Conservation (phyloP, 1,284 basidiomycete species). For the Chondrostereum purpureum region DNA sequence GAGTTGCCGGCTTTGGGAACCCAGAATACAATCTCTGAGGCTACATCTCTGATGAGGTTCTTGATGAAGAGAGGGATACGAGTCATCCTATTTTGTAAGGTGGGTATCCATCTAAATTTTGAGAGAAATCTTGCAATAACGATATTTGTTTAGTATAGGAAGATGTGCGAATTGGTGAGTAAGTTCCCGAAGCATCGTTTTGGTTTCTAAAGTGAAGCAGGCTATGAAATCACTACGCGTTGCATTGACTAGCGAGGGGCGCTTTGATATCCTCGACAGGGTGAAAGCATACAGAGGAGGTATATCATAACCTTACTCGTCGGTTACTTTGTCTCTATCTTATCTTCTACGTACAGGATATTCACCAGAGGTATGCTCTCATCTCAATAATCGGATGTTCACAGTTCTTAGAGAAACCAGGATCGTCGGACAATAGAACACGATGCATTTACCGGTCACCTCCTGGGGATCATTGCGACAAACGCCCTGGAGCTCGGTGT, state of each 20-base stretch:
- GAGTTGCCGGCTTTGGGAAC: slow-evolving; percentile 53
- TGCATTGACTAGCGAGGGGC: slow-evolving; percentile 70
- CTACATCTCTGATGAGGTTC: slow-evolving; percentile 70
- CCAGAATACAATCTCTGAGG: slow-evolving; percentile 63
- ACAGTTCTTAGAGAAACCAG: slow-evolving; percentile 27
- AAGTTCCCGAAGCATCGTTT: not conserved
- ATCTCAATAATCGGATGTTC: not conserved
- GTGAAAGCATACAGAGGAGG: slow-evolving; percentile 86
- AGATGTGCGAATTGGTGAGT: slow-evolving; percentile 74
- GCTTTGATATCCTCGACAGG: slow-evolving; percentile 68
- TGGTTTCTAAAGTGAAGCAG: slow-evolving; percentile 24
- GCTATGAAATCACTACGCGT: slow-evolving; percentile 76
- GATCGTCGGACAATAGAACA: slow-evolving; percentile 81
- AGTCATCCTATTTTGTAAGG: slow-evolving; percentile 87
- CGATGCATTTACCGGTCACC: slow-evolving; percentile 78
- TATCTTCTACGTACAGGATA: slow-evolving; percentile 36
- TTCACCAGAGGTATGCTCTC: slow-evolving; percentile 37
- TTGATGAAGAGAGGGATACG: slow-evolving; percentile 79
- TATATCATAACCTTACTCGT: no score
- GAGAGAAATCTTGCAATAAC: no score
- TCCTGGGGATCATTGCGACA: slow-evolving; percentile 86
- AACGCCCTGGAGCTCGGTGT: slow-evolving; percentile 89
- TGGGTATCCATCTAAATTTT: no score
- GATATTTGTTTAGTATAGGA: slow-evolving; percentile 51
- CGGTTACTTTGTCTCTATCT: slow-evolving; percentile 3